Conservation (phyloP, 306 rosid genomes). For the Cercis canadensis region DNA sequence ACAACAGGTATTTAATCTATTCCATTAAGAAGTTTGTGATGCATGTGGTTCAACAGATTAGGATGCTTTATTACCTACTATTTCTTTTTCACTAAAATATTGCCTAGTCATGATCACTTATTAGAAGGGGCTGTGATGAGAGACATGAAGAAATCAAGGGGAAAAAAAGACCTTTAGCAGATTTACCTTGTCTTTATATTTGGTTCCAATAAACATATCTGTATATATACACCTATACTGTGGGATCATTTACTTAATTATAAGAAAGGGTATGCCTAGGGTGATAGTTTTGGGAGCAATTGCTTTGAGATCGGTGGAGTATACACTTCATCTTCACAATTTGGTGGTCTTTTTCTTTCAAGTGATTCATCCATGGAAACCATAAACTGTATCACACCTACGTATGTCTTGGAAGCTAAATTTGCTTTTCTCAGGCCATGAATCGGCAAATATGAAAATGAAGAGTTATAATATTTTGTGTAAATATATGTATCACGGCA, state of each 20-base stretch:
- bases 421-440: not conserved
- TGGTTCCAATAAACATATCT: not conserved
- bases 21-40: conserved; percentile 11
- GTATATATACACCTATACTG: not conserved
- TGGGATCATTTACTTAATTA: not conserved
- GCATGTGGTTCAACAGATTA: conserved; percentile 9
- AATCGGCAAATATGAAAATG: not conserved
- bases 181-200: not conserved
- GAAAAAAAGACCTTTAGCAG: not conserved
- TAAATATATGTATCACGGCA: not conserved
- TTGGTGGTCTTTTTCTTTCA: no score
- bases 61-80: not conserved
- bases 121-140: conserved; percentile 4
- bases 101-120: not conserved
- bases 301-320: not conserved
- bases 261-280: not conserved
- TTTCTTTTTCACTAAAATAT: no score
- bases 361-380: not conserved
- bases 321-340: not conserved
- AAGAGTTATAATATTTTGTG: not conserved
- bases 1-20: conserved; percentile 68
- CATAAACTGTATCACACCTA: not conserved
- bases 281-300: not conserved
- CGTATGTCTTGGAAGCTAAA: conserved; percentile 7
- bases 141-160: not conserved